Evolutionary conservation across 2,329 filamentous ascomycete species (phyloP).

Genomic region (Fusarium sp.): DNA sequence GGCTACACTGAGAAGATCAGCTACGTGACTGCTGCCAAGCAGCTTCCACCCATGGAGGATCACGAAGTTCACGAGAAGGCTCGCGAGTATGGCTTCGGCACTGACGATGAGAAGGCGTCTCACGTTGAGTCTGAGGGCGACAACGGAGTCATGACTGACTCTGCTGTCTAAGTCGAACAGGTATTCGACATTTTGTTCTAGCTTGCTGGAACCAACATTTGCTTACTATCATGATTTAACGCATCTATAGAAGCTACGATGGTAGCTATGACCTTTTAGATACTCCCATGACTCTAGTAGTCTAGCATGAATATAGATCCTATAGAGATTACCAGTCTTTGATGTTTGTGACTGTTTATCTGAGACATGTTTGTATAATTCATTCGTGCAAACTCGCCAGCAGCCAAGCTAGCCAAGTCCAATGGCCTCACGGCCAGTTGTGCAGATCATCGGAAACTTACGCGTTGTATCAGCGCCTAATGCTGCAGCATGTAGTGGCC

Average conservation of each 20-base stretch:
- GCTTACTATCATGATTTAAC: not conserved
- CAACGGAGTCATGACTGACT: slow-evolving; percentile 11
- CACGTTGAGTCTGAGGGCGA: slow-evolving; percentile 13
- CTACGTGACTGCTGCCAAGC: slow-evolving; percentile 65
- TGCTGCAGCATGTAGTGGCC: not conserved
- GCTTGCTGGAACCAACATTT: not conserved
- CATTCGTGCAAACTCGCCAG: too few species aligned
- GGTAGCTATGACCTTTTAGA: slow-evolving; percentile 5
- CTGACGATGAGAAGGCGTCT: slow-evolving; percentile 10
- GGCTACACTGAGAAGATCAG: slow-evolving; percentile 66
- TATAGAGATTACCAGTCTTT: not conserved
- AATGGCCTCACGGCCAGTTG: not conserved
- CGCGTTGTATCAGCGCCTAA: not conserved
- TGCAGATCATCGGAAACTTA: not conserved
- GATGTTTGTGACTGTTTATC: not conserved
- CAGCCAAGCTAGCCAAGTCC: too few species aligned
- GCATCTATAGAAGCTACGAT: not conserved
- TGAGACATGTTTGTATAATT: too few species aligned
- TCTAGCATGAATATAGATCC: not conserved
- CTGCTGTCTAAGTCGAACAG: slow-evolving; percentile 8
- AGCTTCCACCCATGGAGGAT: slow-evolving; percentile 54
- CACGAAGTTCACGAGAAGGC: slow-evolving; percentile 27
- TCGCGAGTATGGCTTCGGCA: slow-evolving; percentile 19
- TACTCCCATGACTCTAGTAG: slow-evolving; percentile 8
- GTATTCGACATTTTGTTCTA: not conserved